Evolutionary conservation across 2,329 filamentous ascomycete genomes (phyloP).

Genomic region (Albifimbria verrucaria): DNA sequence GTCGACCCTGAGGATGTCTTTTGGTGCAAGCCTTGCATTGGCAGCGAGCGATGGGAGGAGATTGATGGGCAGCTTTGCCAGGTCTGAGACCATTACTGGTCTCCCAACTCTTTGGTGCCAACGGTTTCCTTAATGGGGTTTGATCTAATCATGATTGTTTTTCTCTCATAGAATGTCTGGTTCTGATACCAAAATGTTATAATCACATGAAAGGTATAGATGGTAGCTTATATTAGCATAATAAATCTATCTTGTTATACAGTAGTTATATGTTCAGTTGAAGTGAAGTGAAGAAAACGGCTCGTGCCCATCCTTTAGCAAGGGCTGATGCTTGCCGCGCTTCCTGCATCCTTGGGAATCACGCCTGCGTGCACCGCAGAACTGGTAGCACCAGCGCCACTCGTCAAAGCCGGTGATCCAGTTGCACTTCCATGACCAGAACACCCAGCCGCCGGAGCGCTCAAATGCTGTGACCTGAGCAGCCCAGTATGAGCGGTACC

Average conservation of each 20-base stretch:
- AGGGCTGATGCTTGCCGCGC: constrained; percentile 11
- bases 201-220: too few species aligned
- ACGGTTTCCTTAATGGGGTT: too few species aligned
- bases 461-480: constrained; percentile 56
- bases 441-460: constrained; percentile 51
- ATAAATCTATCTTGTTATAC: too few species aligned
- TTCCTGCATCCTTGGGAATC: constrained; percentile 20
- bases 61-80: not conserved
- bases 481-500: constrained; percentile 55
- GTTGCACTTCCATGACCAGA: constrained; percentile 57
- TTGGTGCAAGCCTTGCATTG: not conserved
- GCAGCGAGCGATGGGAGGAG: not conserved
- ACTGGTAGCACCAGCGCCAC: constrained; percentile 46
- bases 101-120: too few species aligned
- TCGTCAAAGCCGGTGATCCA: constrained; percentile 35
- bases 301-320: too few species aligned
- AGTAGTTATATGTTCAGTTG: too few species aligned
- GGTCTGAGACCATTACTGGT: too few species aligned
- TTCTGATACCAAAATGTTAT: too few species aligned
- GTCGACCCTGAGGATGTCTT: constrained; percentile 1
- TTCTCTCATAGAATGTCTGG: too few species aligned
- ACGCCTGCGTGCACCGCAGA: constrained; percentile 20
- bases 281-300: too few species aligned
- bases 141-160: too few species aligned
- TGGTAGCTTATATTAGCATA: too few species aligned